These are phyloP conservation scores for Climacium dendroides DNA, from an alignment of 225 moss, liverwort and hornwort species.

Conservation along the genomic window DNA sequence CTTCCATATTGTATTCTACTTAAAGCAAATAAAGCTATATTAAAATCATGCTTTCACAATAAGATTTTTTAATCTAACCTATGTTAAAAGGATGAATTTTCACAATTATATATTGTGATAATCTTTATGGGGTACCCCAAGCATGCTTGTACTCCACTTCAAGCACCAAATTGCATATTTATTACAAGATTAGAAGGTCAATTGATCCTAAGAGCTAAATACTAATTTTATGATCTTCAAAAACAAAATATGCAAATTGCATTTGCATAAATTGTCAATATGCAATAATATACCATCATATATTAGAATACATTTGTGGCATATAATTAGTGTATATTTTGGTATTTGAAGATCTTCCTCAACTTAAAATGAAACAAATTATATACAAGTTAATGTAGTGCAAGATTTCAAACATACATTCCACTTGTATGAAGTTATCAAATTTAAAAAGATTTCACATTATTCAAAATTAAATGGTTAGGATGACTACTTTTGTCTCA, in stretches of 20 bases:
- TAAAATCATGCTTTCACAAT: too few relatives aligned
- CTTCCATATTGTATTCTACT: too few relatives aligned
- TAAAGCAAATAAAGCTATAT: too few relatives aligned
- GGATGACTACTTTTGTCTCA: not conserved
- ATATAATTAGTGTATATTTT: not conserved
- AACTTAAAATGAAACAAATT: not conserved
- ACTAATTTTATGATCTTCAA: not conserved
- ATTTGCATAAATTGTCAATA: not conserved
- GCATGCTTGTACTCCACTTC: too few relatives aligned
- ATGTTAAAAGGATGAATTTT: too few relatives aligned
- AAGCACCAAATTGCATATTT: not conserved
- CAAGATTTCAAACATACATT: not conserved
- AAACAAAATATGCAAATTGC: not conserved
- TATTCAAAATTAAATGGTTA: not conserved
- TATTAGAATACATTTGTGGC: not conserved
- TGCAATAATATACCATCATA: not conserved
- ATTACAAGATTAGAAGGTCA: not conserved
- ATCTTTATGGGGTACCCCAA: too few relatives aligned
- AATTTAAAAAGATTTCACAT: not conserved
- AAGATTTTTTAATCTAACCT: too few relatives aligned
- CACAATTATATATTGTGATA: too few relatives aligned
- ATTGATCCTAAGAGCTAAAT: not conserved
- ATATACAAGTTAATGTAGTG: not conserved
- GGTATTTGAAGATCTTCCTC: not conserved
- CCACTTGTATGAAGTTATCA: not conserved